These are phyloP conservation scores for Lachancea sp. DNA, from an alignment of 805 yeast genomes.

Conservation along the genomic window DNA sequence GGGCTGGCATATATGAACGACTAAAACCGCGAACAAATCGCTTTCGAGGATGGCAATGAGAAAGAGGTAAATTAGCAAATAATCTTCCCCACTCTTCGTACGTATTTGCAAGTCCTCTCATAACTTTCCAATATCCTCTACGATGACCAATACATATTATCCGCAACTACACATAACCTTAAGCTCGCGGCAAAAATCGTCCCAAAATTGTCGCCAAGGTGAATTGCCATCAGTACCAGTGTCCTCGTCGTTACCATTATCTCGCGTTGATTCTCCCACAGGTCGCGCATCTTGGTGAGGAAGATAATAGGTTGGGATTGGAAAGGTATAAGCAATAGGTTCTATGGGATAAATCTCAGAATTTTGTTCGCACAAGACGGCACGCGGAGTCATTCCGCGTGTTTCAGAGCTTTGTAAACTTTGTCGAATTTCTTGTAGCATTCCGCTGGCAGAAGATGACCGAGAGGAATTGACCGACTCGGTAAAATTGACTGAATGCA, in stretches of 20 bases:
- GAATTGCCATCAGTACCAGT: not conserved
- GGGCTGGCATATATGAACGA: too few relatives aligned
- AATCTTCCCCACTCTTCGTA: not conserved
- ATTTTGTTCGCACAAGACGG: not conserved
- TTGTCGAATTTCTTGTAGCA: conserved; percentile 7
- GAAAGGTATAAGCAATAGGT: conserved; percentile 9
- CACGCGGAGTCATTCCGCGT: conserved; percentile 4
- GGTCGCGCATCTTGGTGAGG: conserved; percentile 2
- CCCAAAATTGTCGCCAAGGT: conserved; percentile 2
- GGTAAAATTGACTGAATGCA: not conserved
- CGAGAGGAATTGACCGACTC: not conserved
- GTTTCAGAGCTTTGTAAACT: conserved; percentile 6
- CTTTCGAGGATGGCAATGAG: too few relatives aligned
- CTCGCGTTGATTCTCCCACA: conserved; percentile 7
- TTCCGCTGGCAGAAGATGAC: conserved; percentile 6
- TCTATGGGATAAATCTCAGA: not conserved
- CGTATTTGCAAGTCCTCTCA: too few relatives aligned
- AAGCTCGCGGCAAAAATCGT: conserved; percentile 1
- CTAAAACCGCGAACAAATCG: too few relatives aligned
- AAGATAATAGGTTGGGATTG: conserved; percentile 12
- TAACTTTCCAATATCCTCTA: too few relatives aligned
- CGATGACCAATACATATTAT: not conserved
- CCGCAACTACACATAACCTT: not conserved
- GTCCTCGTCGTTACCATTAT: conserved; percentile 1
- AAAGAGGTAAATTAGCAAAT: not conserved